Conservation (phyloP, 441 rosid species). For the Aquilaria agallochum region DNA sequence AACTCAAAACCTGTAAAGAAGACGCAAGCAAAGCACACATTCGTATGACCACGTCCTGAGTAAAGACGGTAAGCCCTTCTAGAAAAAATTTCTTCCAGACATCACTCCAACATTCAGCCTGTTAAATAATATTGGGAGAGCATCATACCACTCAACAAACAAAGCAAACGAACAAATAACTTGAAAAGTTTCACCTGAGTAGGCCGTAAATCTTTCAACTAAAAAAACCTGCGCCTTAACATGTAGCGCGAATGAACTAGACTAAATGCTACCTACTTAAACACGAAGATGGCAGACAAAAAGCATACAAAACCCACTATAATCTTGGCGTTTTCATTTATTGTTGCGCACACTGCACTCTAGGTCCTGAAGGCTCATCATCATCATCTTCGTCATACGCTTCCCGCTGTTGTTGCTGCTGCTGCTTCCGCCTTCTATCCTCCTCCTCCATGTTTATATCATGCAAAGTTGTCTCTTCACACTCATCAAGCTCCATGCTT, state of each 20-base stretch:
- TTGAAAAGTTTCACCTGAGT: too few relatives aligned
- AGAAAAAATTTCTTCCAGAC: too few relatives aligned
- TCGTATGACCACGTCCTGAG: background rate
- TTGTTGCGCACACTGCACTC: slow-evolving; percentile 47
- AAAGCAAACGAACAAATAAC: too few relatives aligned
- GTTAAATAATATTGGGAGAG: background rate
- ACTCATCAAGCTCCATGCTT: slow-evolving; percentile 36
- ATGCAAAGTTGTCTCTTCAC: slow-evolving; percentile 40
- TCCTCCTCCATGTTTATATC: slow-evolving; percentile 36
- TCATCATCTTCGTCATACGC: slow-evolving; percentile 40
- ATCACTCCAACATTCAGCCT: too few relatives aligned
- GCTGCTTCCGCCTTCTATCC: slow-evolving; percentile 24
- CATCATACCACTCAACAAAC: too few relatives aligned
- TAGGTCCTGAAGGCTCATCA: slow-evolving; percentile 25
- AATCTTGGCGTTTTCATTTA: slow-evolving; percentile 5
- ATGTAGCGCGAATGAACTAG: background rate
- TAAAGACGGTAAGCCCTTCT: too few relatives aligned
- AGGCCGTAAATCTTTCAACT: too few relatives aligned
- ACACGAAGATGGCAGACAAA: background rate
- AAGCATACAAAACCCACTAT: background rate
- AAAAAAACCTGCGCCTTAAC: background rate
- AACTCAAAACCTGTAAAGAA: too few relatives aligned
- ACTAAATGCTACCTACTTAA: background rate
- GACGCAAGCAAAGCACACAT: too few relatives aligned
- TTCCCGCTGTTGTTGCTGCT: slow-evolving; percentile 26